A percentile compares a stretch with the other conserved stretches of the same genome.
These are phyloP conservation scores for Pythium dissimile DNA, from an alignment of 352 stramenopile species.

Conservation along the genomic window DNA sequence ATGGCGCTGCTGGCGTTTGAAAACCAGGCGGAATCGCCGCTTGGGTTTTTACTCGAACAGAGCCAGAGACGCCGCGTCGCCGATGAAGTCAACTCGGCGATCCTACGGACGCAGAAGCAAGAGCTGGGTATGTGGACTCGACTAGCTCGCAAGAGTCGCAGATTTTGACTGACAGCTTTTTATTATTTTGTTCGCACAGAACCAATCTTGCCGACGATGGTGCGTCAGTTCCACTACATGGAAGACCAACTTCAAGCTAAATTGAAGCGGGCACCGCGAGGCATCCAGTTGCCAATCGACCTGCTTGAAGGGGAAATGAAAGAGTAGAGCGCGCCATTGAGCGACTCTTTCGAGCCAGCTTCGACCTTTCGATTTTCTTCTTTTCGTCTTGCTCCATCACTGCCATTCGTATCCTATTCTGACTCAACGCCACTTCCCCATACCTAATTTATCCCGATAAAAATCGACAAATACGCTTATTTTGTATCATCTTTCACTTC, in stretches of 20 bases:
- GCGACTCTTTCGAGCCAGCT: not conserved
- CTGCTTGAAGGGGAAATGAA: constrained; percentile 31
- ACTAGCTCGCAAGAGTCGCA: too few species aligned
- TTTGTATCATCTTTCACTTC: not conserved
- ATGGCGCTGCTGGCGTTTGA: constrained; percentile 80
- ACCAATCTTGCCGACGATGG: constrained; percentile 71
- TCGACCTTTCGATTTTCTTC: not conserved
- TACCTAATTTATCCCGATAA: constrained; percentile 37
- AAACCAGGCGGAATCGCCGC: constrained; percentile 50
- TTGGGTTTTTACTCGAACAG: constrained; percentile 58
- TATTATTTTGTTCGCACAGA: constrained; percentile 29
- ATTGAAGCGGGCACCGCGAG: constrained; percentile 44
- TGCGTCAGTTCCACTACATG: constrained; percentile 77
- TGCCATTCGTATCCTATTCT: not conserved
- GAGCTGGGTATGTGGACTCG: constrained; percentile 40
- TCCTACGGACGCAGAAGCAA: constrained; percentile 70
- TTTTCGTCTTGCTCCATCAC: too few species aligned
- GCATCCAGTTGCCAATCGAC: constrained; percentile 27
- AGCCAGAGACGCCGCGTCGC: constrained; percentile 60
- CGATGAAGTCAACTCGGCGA: constrained; percentile 72
- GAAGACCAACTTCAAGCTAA: constrained; percentile 68
- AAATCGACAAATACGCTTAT: constrained; percentile 13
- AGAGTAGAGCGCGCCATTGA: constrained; percentile 4
- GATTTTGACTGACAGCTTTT: not conserved
- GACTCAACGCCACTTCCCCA: too few species aligned